Evolutionary conservation across 306 rosid genomes (phyloP).

Genomic region (Quercus berberidifolia): DNA sequence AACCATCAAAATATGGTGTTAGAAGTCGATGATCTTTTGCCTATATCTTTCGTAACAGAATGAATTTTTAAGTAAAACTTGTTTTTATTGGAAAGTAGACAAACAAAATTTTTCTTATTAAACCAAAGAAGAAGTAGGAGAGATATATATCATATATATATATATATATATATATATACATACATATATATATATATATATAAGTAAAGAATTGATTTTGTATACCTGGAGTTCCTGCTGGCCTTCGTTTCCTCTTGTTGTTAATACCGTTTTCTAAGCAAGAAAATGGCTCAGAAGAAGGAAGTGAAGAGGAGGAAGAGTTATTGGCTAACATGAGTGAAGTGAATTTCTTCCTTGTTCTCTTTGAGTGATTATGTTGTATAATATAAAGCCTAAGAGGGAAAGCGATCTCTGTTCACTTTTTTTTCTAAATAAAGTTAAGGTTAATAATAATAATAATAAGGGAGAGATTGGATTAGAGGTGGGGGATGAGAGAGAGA

Average conservation of each 20-base stretch:
- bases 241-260: constrained; percentile 86
- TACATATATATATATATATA: background rate
- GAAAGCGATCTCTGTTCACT: constrained; percentile 4
- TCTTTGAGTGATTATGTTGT: background rate
- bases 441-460: background rate
- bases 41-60: too few species aligned
- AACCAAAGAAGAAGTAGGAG: too few species aligned
- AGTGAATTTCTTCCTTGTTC: background rate
- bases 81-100: too few species aligned
- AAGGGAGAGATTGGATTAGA: constrained; percentile 7
- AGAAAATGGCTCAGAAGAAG: constrained; percentile 72
- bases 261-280: constrained; percentile 54
- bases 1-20: background rate
- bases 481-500: constrained; percentile 6
- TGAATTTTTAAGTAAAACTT: too few species aligned
- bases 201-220: too few species aligned
- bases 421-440: constrained; percentile 3
- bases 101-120: too few species aligned
- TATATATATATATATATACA: too few species aligned
- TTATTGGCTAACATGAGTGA: constrained; percentile 61
- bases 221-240: constrained; percentile 97
- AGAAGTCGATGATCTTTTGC: too few species aligned
- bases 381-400: constrained; percentile 10
- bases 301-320: constrained; percentile 49
- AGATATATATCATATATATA: background rate